Evolutionary conservation across 2,329 filamentous ascomycete species (phyloP).

Genomic region (Aspergillaceae sp.): DNA sequence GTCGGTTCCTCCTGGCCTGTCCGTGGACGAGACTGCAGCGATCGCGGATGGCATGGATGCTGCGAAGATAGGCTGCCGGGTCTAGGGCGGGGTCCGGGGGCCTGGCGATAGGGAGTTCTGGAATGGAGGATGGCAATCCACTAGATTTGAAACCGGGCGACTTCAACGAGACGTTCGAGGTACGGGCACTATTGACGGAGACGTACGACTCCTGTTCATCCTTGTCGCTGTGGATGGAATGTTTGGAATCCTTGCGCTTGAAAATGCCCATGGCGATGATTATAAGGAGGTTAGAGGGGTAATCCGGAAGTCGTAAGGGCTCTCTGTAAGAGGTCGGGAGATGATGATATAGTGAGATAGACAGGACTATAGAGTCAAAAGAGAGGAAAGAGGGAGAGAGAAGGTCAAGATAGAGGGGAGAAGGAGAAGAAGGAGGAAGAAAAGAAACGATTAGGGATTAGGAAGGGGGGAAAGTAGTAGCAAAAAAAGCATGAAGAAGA

Average conservation of each 20-base stretch:
- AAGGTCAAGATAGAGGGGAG: conserved; percentile 8
- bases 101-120: conserved; percentile 71
- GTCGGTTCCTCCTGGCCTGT: conserved; percentile 66
- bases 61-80: conserved; percentile 82
- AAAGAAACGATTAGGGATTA: too few species aligned
- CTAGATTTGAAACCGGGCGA: conserved; percentile 41
- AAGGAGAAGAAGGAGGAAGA: background rate
- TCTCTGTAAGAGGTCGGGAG: background rate
- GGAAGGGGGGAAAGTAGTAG: too few species aligned
- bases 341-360: background rate
- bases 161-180: conserved; percentile 41
- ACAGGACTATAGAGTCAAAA: conserved; percentile 4
- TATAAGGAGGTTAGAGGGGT: background rate
- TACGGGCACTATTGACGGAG: conserved; percentile 36
- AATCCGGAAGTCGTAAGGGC: background rate
- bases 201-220: conserved; percentile 33
- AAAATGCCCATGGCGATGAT: conserved; percentile 36
- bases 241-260: conserved; percentile 39
- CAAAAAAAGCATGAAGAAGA: too few species aligned
- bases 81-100: conserved; percentile 82
- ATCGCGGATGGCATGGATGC: conserved; percentile 79
- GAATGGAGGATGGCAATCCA: conserved; percentile 46
- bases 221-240: conserved; percentile 28
- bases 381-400: background rate
- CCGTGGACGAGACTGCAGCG: conserved; percentile 63